Evolutionary conservation across 1,139 yeast species (phyloP).

Genomic region (Lodderomyces orthopsilosis): DNA sequence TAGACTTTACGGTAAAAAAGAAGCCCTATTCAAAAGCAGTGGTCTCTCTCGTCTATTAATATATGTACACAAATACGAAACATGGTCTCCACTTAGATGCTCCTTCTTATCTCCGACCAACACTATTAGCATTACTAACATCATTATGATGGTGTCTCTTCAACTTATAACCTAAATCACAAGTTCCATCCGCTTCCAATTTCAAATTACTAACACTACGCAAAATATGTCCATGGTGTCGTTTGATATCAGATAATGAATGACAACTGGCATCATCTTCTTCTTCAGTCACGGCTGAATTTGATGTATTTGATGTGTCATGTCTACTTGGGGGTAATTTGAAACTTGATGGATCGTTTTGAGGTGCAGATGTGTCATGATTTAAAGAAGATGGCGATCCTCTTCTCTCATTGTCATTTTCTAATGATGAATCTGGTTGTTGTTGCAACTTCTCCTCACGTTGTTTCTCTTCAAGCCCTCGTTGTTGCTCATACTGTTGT

Average conservation of each 20-base stretch:
- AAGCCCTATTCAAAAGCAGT: not conserved
- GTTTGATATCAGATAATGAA: conserved; percentile 12
- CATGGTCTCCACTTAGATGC: not conserved
- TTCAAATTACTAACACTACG: conserved; percentile 14
- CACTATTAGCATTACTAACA: conserved; percentile 28
- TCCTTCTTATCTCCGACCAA: conserved; percentile 5
- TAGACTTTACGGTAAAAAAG: no score
- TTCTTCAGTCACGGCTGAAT: not conserved
- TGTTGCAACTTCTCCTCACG: conserved; percentile 2
- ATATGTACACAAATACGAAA: not conserved
- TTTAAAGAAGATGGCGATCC: conserved; percentile 13
- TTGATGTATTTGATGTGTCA: not conserved
- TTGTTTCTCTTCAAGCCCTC: not conserved
- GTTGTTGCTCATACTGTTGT: not conserved
- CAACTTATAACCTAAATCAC: conserved; percentile 45
- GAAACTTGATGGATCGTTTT: conserved; percentile 3
- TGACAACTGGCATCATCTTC: not conserved
- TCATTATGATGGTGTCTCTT: conserved; percentile 47
- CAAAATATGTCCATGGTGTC: conserved; percentile 3
- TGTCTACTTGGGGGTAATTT: conserved; percentile 7
- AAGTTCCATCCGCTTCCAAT: conserved; percentile 31
- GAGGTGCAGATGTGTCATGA: not conserved
- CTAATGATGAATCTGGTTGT: conserved; percentile 5
- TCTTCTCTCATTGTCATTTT: not conserved
- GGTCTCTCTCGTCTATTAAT: not conserved